These are phyloP conservation scores for Garcia nutans DNA, from an alignment of 345 rosid species.

Conservation along the genomic window DNA sequence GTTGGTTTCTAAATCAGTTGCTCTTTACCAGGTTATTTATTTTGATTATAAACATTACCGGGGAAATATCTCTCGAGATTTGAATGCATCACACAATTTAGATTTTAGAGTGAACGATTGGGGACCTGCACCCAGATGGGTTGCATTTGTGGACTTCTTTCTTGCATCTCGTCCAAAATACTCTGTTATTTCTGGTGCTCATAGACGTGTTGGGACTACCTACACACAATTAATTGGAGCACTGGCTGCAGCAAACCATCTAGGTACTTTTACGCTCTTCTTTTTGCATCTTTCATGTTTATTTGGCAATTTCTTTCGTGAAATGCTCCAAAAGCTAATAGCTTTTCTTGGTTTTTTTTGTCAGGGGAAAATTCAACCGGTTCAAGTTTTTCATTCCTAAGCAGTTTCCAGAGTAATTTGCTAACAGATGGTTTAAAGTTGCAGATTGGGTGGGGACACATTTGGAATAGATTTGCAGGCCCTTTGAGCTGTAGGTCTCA, in stretches of 20 bases:
- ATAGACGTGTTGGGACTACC: constrained; percentile 90
- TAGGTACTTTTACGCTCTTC: constrained; percentile 41
- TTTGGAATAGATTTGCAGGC: constrained; percentile 93
- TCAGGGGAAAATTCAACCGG: constrained; percentile 60
- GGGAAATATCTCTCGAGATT: constrained; percentile 52
- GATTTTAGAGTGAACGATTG: constrained; percentile 87
- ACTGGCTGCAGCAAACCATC: constrained; percentile 77
- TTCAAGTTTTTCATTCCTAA: constrained; percentile 63
- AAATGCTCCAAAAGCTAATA: constrained; percentile 4
- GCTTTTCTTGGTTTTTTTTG: background rate
- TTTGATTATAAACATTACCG: constrained; percentile 71
- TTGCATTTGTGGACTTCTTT: constrained; percentile 97
- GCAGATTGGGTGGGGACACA: constrained; percentile 96
- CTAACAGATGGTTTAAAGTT: constrained; percentile 61
- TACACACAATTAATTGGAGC: constrained; percentile 91
- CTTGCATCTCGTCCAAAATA: constrained; percentile 84
- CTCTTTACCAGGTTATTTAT: constrained; percentile 60
- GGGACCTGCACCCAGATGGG: constrained; percentile 99
- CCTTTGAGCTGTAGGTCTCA: constrained; percentile 82
- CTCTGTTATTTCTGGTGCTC: constrained; percentile 81
- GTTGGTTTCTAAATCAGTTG: constrained; percentile 15
- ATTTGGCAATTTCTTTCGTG: background rate
- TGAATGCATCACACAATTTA: constrained; percentile 37
- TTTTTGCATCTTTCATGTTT: background rate
- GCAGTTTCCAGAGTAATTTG: constrained; percentile 84